A percentile compares a stretch with the other conserved stretches of the same genome.
Conservation (phyloP, 495 filamentous ascomycete genomes). For the Parathielavia appendiculata region DNA sequence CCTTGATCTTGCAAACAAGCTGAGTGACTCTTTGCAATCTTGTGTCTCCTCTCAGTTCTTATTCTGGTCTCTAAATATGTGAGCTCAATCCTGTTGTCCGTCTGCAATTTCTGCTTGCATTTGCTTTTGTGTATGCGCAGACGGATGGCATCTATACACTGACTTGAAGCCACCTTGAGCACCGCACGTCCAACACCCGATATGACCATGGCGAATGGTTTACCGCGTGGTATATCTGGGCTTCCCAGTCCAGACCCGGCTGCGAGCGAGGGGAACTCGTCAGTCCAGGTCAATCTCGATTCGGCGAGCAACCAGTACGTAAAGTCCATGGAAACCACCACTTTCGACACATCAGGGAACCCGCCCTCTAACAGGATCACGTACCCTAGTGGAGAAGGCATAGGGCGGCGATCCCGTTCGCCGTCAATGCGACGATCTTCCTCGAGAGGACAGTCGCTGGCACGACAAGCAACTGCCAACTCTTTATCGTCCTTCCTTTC, state of each 20-base stretch:
- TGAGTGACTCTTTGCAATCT: background rate
- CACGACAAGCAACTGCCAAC: conserved; percentile 17
- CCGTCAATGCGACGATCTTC: conserved; percentile 11
- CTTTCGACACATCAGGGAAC: background rate
- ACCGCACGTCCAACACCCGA: background rate
- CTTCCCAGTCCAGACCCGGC: conserved; percentile 14
- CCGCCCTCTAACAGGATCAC: background rate
- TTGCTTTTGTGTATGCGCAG: background rate
- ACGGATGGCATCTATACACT: background rate
- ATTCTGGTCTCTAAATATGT: background rate
- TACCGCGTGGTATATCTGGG: conserved; percentile 4
- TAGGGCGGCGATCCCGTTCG: conserved; percentile 7
- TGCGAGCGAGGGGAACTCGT: conserved; percentile 27
- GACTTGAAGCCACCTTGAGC: background rate
- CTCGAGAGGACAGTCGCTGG: conserved; percentile 10
- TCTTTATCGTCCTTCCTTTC: conserved; percentile 17
- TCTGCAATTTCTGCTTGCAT: background rate
- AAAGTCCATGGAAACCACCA: background rate
- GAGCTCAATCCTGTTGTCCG: background rate
- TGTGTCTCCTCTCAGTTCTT: background rate
- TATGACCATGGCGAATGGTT: conserved; percentile 13
- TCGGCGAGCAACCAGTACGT: conserved; percentile 24
- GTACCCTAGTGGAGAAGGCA: conserved; percentile 7
- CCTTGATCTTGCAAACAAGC: conserved; percentile 1
- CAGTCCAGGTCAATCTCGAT: conserved; percentile 28